Conservation (phyloP, 176 grass and related monocot genomes). For the Chrysopogon serrulatus region DNA sequence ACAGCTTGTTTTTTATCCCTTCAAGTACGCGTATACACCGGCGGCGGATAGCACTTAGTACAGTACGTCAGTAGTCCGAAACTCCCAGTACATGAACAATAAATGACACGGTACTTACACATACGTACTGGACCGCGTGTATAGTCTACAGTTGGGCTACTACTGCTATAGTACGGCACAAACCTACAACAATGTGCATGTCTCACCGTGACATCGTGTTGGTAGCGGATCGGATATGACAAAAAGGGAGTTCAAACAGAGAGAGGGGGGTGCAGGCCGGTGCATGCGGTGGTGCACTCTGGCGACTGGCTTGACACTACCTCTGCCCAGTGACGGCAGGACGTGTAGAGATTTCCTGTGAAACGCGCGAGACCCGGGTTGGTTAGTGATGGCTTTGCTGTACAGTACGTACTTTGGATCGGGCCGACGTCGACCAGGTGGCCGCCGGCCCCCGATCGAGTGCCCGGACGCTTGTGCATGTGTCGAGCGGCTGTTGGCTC, state of each 20-base stretch:
- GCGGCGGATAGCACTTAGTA: no score
- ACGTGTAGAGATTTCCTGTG: not conserved
- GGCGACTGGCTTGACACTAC: no score
- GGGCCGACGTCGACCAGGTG: not conserved
- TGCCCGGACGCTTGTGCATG: not conserved
- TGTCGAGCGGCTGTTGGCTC: not conserved
- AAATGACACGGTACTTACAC: not conserved
- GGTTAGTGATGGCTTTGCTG: not conserved
- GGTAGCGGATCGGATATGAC: no score
- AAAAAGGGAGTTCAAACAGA: no score
- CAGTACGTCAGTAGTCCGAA: not conserved
- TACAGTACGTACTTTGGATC: not conserved
- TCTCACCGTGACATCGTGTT: not conserved
- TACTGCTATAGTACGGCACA: slow-evolving; percentile 4
- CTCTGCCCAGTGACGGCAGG: no score
- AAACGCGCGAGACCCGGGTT: not conserved
- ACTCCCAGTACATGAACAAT: not conserved
- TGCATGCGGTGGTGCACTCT: no score
- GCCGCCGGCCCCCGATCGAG: not conserved
- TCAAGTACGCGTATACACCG: no score
- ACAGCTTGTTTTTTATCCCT: not conserved
- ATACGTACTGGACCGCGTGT: no score
- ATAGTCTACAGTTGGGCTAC: no score
- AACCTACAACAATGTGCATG: not conserved
- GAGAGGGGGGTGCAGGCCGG: no score